These are phyloP conservation scores for Aureobasidium subglaciale DNA, from an alignment of 2,329 filamentous ascomycete genomes.

Conservation along the genomic window DNA sequence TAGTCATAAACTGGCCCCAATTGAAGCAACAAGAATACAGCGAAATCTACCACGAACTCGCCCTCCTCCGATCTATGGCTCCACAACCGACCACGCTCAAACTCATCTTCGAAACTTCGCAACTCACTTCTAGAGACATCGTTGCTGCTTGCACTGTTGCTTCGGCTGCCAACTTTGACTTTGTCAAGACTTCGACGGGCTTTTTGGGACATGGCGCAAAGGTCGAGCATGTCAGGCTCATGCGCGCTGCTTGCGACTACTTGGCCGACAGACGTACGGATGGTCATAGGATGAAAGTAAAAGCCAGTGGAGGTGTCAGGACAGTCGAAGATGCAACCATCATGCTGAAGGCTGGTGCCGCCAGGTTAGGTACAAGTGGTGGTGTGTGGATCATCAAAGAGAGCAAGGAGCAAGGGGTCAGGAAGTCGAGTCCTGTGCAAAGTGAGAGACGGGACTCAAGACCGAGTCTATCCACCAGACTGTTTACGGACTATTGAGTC, in stretches of 20 bases:
- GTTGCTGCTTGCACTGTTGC: conserved; percentile 48
- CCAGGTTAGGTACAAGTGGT: conserved; percentile 48
- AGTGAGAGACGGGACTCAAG: conserved; percentile 2
- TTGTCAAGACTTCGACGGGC: conserved; percentile 55
- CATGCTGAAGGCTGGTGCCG: conserved; percentile 52
- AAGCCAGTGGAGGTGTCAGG: conserved; percentile 52
- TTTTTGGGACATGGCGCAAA: conserved; percentile 50
- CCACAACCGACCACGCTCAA: conserved; percentile 41
- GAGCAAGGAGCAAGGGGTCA: conserved; percentile 24
- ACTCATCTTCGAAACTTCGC: conserved; percentile 53
- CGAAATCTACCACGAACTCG: conserved; percentile 47
- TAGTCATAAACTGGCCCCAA: conserved; percentile 50
- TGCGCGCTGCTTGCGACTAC: conserved; percentile 43
- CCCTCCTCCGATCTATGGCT: conserved; percentile 43
- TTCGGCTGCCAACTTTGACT: conserved; percentile 48
- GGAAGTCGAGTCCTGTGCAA: conserved; percentile 4
- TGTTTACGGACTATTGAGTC: conserved; percentile 15
- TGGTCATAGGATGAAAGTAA: conserved; percentile 41
- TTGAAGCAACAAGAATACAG: conserved; percentile 37
- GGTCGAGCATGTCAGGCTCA: conserved; percentile 46
- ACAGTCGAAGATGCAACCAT: conserved; percentile 43
- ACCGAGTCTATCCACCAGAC: conserved; percentile 5
- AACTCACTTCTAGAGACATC: conserved; percentile 43
- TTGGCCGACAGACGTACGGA: conserved; percentile 21
- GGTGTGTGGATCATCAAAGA: conserved; percentile 51